Base-by-base conservation (phyloP, 2,329 filamentous ascomycete species). In the Colletotrichum gigasporum region DNA sequence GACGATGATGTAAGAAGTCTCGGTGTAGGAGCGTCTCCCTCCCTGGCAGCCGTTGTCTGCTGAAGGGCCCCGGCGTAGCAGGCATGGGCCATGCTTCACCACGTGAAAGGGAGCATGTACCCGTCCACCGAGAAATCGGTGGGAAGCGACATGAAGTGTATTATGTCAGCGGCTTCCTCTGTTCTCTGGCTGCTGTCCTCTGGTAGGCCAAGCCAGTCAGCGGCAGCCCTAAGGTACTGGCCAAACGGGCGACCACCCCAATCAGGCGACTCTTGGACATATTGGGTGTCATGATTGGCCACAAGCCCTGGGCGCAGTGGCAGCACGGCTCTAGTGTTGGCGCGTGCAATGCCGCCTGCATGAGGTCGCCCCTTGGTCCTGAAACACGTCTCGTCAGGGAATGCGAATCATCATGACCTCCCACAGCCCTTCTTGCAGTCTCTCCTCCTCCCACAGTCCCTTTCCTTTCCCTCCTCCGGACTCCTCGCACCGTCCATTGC, bases 321-420 rank as follows among this genome's bases (percentile, higher is more conserved):
- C 45, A 32, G 63, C 63, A 58, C 51, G 41, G 63, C 42, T 26
- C 51, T 47, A 14, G 22, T 20, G 2, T 14, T 65, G 63, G 63
- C 22, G 59, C 50, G 63, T 63, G 62, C 50, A 34, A 18, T 30
- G 48, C 44, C 44, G 51, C 50, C 59, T 51, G 52, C 59, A 63
- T 63, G 57, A 63, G 30, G 45, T 10, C 44, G 58, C 57, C 58
- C 63, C 63, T 65, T 37, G 58, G 20, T 35, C 52, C 63, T 65
- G 63, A 65, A 65, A 65, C 63, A 35, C 50, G 53, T 30, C 26
- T 51, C 45, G 63, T 65, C 63, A 57, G 63, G 63, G 63, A 65
- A 51, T 54, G 24, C 42, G 63, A 65, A 63, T 65, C 63, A 65
- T 65, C 63, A 28, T 30, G 42, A 44, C 56, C 61, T 54, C 48